phyloP scores from a whole-genome alignment of 2,329 filamentous ascomycete species.

The Sarocladiaceae sp. region DNA sequence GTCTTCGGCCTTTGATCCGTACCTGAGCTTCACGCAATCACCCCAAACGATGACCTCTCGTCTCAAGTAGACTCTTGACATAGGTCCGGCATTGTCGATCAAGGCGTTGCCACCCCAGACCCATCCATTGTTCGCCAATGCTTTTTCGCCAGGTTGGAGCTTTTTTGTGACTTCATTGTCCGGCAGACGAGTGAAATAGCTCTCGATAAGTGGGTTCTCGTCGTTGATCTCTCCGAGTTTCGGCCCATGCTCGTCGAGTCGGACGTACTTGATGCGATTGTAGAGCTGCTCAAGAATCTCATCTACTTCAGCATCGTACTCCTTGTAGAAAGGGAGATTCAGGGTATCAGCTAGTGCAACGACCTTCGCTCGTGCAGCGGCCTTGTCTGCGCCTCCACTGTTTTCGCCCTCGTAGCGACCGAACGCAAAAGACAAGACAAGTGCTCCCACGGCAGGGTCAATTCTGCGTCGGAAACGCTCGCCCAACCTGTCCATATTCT shows the following conservation, averaged over 20 bases:
- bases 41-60: constrained; percentile 98
- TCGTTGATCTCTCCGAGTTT: constrained; percentile 75
- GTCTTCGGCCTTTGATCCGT: constrained; percentile 74
- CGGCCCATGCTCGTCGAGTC: constrained; percentile 88
- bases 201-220: constrained; percentile 79
- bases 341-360: constrained; percentile 70
- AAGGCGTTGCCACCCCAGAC: constrained; percentile 97
- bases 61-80: constrained; percentile 89
- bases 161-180: constrained; percentile 72
- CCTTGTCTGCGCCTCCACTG: constrained; percentile 40
- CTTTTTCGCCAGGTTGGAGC: constrained; percentile 71
- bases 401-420: constrained; percentile 60
- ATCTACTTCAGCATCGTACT: constrained; percentile 80
- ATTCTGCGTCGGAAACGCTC: constrained; percentile 72
- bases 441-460: constrained; percentile 66
- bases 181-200: constrained; percentile 90
- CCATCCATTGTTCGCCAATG: constrained; percentile 95
- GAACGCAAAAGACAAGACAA: constrained; percentile 32
- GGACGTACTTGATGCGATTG: constrained; percentile 92
- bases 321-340: constrained; percentile 84
- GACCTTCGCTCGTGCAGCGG: constrained; percentile 50
- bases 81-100: constrained; percentile 85
- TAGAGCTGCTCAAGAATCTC: constrained; percentile 88
- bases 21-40: constrained; percentile 95
- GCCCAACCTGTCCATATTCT: constrained; percentile 69